Evolutionary conservation across 2,329 filamentous ascomycete species (phyloP), one percentile per base, ranked within the genome.

Genomic region (Pyricularia pennisetigena): DNA sequence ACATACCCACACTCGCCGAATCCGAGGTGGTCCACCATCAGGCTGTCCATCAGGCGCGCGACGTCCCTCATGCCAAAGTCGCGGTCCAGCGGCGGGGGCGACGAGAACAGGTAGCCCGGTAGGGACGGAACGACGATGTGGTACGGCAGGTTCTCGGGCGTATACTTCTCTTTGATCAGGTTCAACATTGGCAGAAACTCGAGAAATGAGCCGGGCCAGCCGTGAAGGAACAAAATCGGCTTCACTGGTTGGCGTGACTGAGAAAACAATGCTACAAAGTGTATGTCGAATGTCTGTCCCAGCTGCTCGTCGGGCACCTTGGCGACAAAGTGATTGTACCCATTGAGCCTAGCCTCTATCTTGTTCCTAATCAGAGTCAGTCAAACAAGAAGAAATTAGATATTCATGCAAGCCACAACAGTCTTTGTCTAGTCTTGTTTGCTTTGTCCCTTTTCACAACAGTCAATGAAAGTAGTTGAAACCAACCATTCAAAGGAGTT

Each of bases 231-330:
- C 2, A 81, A 71, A 10, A 87, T 71, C 0, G 86, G 85, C 1
- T 83, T 77, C 0, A 85, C 86, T 69, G 82, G 78, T 1, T 28
- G 6, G 1, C 74, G 61, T 23, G 80, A 81, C 57, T 78, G 71
- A 0, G 85, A 87, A 74, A 87, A 88, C 0, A 88, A 76, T 0
- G 80, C 85, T 1, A 79, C 73, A 72, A 88, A 88, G 71, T 87
- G 85, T 59, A 87, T 76, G 4, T 78, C 73, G 68, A 81, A 77
- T 0, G 71, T 72, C 12, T 73, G 71, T 9, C 71, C 69, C 26
- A 62, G 59, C 2, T 79, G 75, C 5, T 75, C 74, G 41, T 82
- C 78, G 2, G 76, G 72, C 62, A 84, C 76, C 0, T 73, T 69
- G 0, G 77, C 72, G 23, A 76, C 82, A 76, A 80, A 85, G 72